Evolutionary conservation across 2,329 filamentous ascomycete genomes (phyloP).

Genomic region (Venturia nashicola): DNA sequence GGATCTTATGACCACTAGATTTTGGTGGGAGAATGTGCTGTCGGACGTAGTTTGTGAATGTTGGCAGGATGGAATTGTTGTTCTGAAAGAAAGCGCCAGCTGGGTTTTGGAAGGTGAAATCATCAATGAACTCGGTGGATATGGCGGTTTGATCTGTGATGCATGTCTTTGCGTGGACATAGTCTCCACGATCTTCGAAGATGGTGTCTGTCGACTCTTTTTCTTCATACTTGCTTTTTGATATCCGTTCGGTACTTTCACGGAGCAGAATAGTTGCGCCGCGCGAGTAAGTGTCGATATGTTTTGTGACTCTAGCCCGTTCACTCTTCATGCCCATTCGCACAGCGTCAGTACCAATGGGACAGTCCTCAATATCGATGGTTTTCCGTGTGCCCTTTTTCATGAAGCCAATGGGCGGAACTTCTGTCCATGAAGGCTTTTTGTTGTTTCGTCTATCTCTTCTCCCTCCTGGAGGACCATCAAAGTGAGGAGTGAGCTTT

Average conservation of each 20-base stretch:
- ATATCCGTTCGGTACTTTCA: conserved; percentile 63
- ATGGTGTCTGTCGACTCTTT: conserved; percentile 26
- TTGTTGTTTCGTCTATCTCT: conserved; percentile 37
- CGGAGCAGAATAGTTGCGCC: conserved; percentile 84
- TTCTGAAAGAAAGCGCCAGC: conserved; percentile 98
- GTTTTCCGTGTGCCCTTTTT: conserved; percentile 68
- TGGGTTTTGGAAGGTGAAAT: conserved; percentile 77
- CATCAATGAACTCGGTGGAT: conserved; percentile 77
- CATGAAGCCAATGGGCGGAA: conserved; percentile 84
- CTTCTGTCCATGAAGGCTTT: conserved; percentile 45
- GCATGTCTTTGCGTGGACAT: conserved; percentile 74
- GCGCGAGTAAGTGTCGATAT: conserved; percentile 59
- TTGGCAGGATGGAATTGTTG: conserved; percentile 91
- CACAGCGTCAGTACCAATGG: conserved; percentile 81
- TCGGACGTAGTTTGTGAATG: conserved; percentile 79
- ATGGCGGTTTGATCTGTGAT: conserved; percentile 75
- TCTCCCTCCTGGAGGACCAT: conserved; percentile 51
- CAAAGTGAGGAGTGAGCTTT: conserved; percentile 94
- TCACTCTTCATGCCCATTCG: conserved; percentile 68
- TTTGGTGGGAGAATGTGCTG: conserved; percentile 38
- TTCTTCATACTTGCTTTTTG: conserved; percentile 27
- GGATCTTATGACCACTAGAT: conserved; percentile 37
- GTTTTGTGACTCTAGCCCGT: conserved; percentile 58
- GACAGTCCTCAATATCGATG: conserved; percentile 94
- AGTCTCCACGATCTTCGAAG: conserved; percentile 43